A percentile compares a stretch with the other conserved stretches of the same genome.
These are phyloP conservation scores for Diospyros kaki DNA, from an alignment of 148 eudicot species.

Conservation along the genomic window DNA sequence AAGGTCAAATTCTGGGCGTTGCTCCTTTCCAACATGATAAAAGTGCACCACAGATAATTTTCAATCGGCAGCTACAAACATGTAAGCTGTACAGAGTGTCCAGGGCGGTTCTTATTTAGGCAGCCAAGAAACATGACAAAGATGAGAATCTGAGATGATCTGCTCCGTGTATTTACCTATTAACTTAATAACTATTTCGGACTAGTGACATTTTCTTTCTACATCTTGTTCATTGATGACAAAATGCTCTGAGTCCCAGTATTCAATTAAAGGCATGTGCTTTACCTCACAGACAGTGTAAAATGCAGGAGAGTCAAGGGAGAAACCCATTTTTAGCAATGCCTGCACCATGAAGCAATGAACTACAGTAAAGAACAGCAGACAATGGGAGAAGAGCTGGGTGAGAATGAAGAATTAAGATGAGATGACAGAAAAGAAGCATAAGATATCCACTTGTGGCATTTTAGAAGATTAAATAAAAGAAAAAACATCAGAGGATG, in stretches of 20 bases:
- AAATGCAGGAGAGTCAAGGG: constrained; percentile 83
- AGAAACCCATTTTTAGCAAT: constrained; percentile 63
- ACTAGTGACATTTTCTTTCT: too few relatives aligned
- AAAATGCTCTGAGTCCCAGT: background rate
- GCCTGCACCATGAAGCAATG: constrained; percentile 35
- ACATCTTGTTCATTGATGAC: background rate
- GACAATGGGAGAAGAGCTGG: background rate
- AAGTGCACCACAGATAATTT: background rate
- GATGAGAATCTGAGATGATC: too few relatives aligned
- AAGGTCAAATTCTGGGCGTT: background rate
- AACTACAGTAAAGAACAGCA: background rate
- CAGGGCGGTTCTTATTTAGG: background rate
- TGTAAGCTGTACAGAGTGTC: background rate
- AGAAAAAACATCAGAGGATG: too few relatives aligned
- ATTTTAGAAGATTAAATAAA: background rate
- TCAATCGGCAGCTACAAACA: background rate
- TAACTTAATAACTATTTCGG: too few relatives aligned
- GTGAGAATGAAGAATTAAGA: background rate
- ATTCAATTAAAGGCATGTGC: background rate
- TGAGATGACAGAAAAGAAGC: background rate
- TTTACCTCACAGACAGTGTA: constrained; percentile 83
- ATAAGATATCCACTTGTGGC: background rate
- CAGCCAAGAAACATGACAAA: background rate
- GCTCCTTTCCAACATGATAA: background rate
- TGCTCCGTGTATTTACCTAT: too few relatives aligned